Base-by-base conservation (phyloP, 2,329 filamentous ascomycete genomes). In the Dothidotthia symphoricarpi region DNA sequence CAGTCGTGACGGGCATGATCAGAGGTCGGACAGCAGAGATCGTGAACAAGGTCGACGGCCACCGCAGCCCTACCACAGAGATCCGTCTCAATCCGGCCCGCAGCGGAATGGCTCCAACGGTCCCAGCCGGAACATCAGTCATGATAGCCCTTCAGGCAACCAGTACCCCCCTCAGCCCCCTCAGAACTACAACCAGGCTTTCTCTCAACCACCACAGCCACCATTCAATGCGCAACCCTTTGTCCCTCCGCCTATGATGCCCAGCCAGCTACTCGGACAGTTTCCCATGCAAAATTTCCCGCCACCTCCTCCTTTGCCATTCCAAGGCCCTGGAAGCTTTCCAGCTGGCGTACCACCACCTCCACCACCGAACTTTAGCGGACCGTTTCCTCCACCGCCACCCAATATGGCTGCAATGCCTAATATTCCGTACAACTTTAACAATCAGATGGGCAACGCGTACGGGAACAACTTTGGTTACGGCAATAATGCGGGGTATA, bases 351-450 rank as follows among this genome's bases (percentile, higher is more conserved):
- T 53, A 2, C 55, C 52, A 6, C 57, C 57, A 11, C 57, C 55
- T n/a, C 55, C 53, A 16, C 53, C 57, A 3, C 49, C 51, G 15
- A 55, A 52, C 30, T 57, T 45, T 28, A 54, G 43, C 8, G 55
- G 53, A n/a, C 38, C 41, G 15, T 61, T 45, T 37, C 46, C 51
- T 30, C 48, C 49, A 16, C 43, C 49, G 4, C 51, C 47, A n/a
- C 45, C 47, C 0, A 50, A 54, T n/a, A 47, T 47, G 34, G 39
- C 41, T 16, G 46, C 39, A 6, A 43, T 49, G 39, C 42, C 41
- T 3, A 51, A 39, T 24, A 41, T 39, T 10, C 38, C 31, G 3
- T 50, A 51, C 25, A 42, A 31, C 28, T 38, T 41, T 17, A 32
- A 36, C 32, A 43, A 51, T 27, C 42, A 49, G 16, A 41, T 29